Percentiles rank a stretch among this genome's conserved stretches.
phyloP scores from a whole-genome alignment of 495 filamentous ascomycete species.

The Usnea hakonensis region DNA sequence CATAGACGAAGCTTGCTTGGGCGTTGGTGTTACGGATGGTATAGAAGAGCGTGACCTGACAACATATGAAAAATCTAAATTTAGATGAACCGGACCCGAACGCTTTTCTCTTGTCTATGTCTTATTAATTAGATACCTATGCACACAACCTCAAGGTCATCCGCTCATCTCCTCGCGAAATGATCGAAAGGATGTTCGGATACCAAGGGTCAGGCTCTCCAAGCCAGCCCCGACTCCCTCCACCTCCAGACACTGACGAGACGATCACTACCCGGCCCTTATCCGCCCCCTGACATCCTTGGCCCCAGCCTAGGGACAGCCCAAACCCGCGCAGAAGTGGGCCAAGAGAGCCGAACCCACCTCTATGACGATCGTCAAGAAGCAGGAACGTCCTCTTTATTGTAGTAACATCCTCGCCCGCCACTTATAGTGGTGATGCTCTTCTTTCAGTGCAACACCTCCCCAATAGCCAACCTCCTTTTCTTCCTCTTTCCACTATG shows the following conservation, averaged over 20 bases:
- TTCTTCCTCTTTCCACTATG: constrained; percentile 26
- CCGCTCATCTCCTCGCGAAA: background rate
- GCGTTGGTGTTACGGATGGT: background rate
- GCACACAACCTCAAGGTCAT: background rate
- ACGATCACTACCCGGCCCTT: background rate
- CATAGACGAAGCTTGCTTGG: background rate
- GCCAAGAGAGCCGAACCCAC: background rate
- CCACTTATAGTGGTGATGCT: background rate
- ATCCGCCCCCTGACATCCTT: background rate
- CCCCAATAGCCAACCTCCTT: constrained; percentile 25
- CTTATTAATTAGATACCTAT: background rate
- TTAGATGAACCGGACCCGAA: background rate
- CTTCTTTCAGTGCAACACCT: constrained; percentile 20
- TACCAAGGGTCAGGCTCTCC: background rate
- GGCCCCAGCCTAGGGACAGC: background rate
- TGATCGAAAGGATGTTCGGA: constrained; percentile 7
- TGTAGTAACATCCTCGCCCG: background rate
- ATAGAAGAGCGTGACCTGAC: background rate
- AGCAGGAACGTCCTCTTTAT: background rate
- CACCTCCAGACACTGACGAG: background rate
- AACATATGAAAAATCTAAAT: background rate
- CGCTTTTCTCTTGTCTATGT: background rate
- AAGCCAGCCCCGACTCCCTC: background rate
- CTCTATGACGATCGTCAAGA: background rate
- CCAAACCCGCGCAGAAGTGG: background rate